Conservation (phyloP, 345 rosid species). For the Conringia planisiliqua region DNA sequence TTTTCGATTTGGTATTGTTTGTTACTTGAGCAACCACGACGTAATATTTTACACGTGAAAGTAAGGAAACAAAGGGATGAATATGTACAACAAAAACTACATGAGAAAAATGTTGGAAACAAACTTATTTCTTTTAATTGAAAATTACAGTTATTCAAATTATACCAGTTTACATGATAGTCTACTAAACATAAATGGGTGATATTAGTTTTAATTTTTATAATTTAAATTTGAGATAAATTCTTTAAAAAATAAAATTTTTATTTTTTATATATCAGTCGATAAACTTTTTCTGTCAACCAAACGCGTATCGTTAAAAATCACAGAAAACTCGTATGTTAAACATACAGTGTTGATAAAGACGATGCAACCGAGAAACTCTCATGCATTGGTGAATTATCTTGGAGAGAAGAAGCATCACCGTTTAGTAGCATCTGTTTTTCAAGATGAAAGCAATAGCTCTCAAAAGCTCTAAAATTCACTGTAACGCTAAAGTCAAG, state of each 20-base stretch:
- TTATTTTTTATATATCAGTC: background rate
- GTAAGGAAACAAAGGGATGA: background rate
- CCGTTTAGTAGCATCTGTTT: slow-evolving; percentile 47
- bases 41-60: background rate
- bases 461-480: slow-evolving; percentile 57
- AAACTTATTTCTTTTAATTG: background rate
- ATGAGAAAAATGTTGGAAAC: background rate
- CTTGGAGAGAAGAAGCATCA: background rate
- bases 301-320: background rate
- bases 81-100: background rate
- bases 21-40: background rate
- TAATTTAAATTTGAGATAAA: background rate
- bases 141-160: background rate
- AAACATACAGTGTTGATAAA: slow-evolving; percentile 20
- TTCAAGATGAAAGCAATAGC: slow-evolving; percentile 74
- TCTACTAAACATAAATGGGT: background rate
- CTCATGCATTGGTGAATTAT: background rate
- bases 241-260: accelerated
- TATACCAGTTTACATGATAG: background rate
- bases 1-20: background rate
- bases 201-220: accelerated
- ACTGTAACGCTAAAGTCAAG: slow-evolving; percentile 64
- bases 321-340: background rate
- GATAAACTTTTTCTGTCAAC: slow-evolving; percentile 25
- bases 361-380: background rate